A percentile compares a stretch with the other conserved stretches of the same genome.
These are phyloP conservation scores for Achlya hypogyna DNA, from an alignment of 352 stramenopile genomes.

Conservation along the genomic window DNA sequence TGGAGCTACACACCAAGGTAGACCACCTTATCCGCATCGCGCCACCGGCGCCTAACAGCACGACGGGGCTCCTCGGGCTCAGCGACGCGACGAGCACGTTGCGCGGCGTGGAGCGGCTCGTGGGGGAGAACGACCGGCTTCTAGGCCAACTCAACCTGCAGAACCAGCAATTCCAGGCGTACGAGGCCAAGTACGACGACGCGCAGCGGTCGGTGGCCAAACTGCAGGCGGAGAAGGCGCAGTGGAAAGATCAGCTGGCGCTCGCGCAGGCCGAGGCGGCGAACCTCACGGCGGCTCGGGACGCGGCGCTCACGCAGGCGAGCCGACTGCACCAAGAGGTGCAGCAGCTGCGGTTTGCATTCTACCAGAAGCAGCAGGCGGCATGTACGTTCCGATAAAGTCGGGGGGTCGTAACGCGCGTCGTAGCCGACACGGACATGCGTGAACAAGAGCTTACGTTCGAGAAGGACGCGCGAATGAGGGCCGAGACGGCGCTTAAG, in stretches of 20 bases:
- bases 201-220: constrained; percentile 47
- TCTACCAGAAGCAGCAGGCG: constrained; percentile 65
- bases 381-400: constrained; percentile 23
- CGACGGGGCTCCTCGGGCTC: constrained; percentile 4
- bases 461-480: constrained; percentile 45
- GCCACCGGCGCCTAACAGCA: constrained; percentile 16
- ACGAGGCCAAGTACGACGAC: constrained; percentile 64
- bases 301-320: constrained; percentile 59
- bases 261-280: constrained; percentile 51
- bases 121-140: constrained; percentile 60
- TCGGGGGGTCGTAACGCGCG: neutral
- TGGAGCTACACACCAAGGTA: constrained; percentile 60
- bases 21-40: constrained; percentile 72
- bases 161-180: constrained; percentile 57
- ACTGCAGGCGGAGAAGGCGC: constrained; percentile 55
- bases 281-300: constrained; percentile 44
- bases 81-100: constrained; percentile 50
- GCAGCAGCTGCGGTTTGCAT: constrained; percentile 58
- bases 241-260: constrained; percentile 55
- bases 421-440: constrained; percentile 35
- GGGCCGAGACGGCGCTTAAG: constrained; percentile 48
- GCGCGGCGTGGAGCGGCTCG: constrained; percentile 62
- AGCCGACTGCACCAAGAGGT: constrained; percentile 68
- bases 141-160: constrained; percentile 71
- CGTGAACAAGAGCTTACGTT: constrained; percentile 49